Evolutionary conservation across 106 monocot species (phyloP).

Genomic region (Dendrobium officinale): DNA sequence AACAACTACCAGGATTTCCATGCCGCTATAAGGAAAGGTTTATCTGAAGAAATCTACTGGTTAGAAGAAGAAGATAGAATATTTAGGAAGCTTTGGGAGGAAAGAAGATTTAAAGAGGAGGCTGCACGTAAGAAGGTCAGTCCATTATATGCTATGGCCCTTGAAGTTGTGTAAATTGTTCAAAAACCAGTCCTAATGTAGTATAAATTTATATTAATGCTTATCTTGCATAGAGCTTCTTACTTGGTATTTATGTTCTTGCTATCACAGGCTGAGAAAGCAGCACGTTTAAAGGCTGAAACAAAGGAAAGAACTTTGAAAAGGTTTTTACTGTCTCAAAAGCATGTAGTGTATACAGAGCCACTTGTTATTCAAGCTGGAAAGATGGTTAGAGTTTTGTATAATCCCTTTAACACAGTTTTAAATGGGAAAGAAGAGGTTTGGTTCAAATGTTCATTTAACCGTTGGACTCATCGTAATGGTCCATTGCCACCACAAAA

Average conservation of each 20-base stretch:
- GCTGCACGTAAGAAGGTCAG: conserved; percentile 52
- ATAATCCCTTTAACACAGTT: conserved; percentile 78
- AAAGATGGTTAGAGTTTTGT: conserved; percentile 60
- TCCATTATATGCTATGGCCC: background rate
- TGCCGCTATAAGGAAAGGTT: conserved; percentile 39
- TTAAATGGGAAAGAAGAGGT: conserved; percentile 69
- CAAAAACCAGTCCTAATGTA: background rate
- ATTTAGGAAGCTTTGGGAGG: conserved; percentile 61
- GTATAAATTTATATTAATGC: background rate
- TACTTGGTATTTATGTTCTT: conserved; percentile 2
- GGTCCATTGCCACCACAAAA: conserved; percentile 72
- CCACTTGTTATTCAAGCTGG: conserved; percentile 77
- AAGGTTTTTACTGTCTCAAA: conserved; percentile 82
- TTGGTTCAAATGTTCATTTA: conserved; percentile 93
- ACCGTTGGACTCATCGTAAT: conserved; percentile 73
- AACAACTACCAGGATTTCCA: conserved; percentile 79
- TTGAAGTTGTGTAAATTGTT: background rate
- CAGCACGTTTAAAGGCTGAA: conserved; percentile 57
- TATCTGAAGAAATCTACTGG: conserved; percentile 67
- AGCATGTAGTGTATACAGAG: conserved; percentile 82
- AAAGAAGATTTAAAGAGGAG: conserved; percentile 56
- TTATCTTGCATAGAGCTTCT: background rate
- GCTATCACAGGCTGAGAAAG: conserved; percentile 51
- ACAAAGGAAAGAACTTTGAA: conserved; percentile 66
- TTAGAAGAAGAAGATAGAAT: conserved; percentile 68